phyloP scores from a whole-genome alignment of 805 yeast species.

The Komagataella pseudopastoris region DNA sequence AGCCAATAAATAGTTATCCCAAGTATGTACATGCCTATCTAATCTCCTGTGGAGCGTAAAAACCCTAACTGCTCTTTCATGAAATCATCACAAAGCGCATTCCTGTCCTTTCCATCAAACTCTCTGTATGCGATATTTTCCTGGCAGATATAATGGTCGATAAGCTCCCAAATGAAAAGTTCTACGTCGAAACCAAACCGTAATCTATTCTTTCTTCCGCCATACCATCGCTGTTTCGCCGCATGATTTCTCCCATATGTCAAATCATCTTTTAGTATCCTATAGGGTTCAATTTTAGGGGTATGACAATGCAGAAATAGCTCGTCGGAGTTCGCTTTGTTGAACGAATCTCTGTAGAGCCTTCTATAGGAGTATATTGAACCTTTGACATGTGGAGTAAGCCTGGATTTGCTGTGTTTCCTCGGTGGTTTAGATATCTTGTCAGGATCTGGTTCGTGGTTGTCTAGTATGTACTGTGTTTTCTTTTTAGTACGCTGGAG shows the following conservation, averaged over 20 bases:
- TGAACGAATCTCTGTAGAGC: conserved; percentile 13
- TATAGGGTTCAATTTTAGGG: conserved; percentile 43
- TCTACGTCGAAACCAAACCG: conserved; percentile 20
- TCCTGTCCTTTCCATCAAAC: conserved; percentile 9
- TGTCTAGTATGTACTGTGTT: conserved; percentile 10
- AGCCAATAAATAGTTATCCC: neutral
- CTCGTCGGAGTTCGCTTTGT: conserved; percentile 14
- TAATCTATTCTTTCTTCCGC: conserved; percentile 11
- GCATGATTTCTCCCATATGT: conserved; percentile 12
- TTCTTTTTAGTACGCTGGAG: conserved; percentile 11
- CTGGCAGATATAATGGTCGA: conserved; percentile 19
- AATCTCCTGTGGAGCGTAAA: conserved; percentile 3
- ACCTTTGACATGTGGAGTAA: conserved; percentile 7
- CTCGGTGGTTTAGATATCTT: neutral
- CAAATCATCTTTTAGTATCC: conserved; percentile 13
- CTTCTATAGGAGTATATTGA: conserved; percentile 15
- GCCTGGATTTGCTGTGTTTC: neutral
- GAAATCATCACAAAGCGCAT: conserved; percentile 15
- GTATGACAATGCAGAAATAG: conserved; percentile 34
- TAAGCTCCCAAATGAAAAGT: conserved; percentile 17
- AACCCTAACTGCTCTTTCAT: conserved; percentile 14
- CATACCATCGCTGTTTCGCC: neutral
- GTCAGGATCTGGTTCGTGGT: neutral
- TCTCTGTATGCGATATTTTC: conserved; percentile 9
- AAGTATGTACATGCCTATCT: neutral